Evolutionary conservation across 306 rosid species (phyloP), one percentile per base, ranked within the genome.

Genomic region (Pyrus bretschneideri): DNA sequence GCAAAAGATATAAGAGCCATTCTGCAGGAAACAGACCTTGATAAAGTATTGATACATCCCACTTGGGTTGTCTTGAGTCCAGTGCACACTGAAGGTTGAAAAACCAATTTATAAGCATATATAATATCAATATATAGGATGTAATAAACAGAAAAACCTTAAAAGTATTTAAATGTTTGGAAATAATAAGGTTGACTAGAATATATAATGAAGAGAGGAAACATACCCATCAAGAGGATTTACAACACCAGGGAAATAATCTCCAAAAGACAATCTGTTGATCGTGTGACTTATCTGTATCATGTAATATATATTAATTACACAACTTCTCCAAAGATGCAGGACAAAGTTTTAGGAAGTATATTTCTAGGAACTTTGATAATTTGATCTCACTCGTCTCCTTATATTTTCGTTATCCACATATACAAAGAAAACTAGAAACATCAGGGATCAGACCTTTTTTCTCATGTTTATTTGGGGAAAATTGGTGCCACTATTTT

Each of bases 21-120:
- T 38, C 72, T 59, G 30, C 73, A 38, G 66, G 69, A 45, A 22
- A 79, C 91, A 75, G 72, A 92, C 99, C 99, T 96, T 96, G 84
- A 96, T 96, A 85, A 96, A 96, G 76, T 96, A 96, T 71, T 92
- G 98, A 82, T 96, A 96, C 96, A 91, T 96, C 75, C 92, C 97
- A 83, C 86, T 89, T 46, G 96, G 98, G 31, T 93, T 64, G 77
- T 81, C 62, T 79, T 96, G 99, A 33, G 77, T 85, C 99, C 99
- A 92, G 79, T 88, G 89, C 79, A 86, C 99, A 60, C 99, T 96
- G 84, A 80, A 65, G 76, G 77, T 81, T 27, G 69, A 73, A 81
- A 77, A 62, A 76, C 62, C 7, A 27, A 72, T 49, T 75, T 19
- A 54, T 23, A 29, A 75, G 78, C 74, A 67, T 40, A 76, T 68